Evolutionary conservation across 2,329 filamentous ascomycete species (phyloP), one percentile per base, ranked within the genome.

Genomic region (Cladophialophora chaetospira): DNA sequence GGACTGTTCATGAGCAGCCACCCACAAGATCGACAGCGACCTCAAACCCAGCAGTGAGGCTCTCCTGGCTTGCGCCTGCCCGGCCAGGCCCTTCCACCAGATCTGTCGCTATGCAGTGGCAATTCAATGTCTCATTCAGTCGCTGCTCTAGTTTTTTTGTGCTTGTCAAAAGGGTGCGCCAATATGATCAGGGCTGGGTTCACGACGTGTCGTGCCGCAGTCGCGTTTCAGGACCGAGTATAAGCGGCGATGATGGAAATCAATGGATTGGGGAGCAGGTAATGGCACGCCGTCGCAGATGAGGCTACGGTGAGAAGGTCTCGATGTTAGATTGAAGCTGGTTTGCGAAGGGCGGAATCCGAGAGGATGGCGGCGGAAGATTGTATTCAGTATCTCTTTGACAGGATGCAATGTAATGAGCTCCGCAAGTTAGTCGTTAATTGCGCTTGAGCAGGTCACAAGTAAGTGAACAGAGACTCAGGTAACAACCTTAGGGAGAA

Each of bases 11-110:
- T n/a, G n/a, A n/a, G n/a, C n/a, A n/a, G n/a, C n/a, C n/a, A n/a
- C n/a, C n/a, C n/a, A n/a, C n/a, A n/a, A n/a, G n/a, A n/a, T n/a
- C n/a, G n/a, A n/a, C n/a, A n/a, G n/a, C n/a, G n/a, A n/a, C n/a
- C n/a, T n/a, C n/a, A n/a, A n/a, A n/a, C 50, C 50, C 36, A 10
- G 52, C 47, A 26, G 38, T 43, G 47, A 46, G 48, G 36, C 53
- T 57, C 50, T 54, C 58, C 58, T 51, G 50, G 58, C 53, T 51
- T 54, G 38, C 58, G 52, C 58, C 58, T 54, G 54, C 58, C 58
- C 21, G 45, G 50, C 53, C 21, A 51, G 49, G 36, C 58, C 54
- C 58, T 60, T 54, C 53, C 58, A 42, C 58, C 53, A 45, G 36
- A 45, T 42, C 26, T 50, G 26, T 54, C 10, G 45, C 25, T 54